Evolutionary conservation across 495 filamentous ascomycete species (phyloP).

Genomic region (Hamigera avellanea): DNA sequence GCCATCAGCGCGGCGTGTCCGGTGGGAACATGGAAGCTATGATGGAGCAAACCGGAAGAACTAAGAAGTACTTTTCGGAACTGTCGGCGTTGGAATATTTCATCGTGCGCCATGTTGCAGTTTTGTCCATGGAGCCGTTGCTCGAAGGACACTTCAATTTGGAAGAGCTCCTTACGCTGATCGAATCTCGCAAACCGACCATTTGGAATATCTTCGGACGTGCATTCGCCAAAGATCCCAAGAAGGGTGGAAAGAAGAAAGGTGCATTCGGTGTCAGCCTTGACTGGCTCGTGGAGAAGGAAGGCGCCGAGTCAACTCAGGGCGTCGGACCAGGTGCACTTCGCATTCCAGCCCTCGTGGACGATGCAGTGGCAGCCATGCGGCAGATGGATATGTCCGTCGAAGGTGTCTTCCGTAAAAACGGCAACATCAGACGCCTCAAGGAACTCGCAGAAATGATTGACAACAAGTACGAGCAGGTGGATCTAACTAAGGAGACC

Average conservation of each 20-base stretch:
- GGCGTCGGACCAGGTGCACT: conserved; percentile 87
- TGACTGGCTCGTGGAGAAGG: conserved; percentile 79
- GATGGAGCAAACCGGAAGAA: conserved; percentile 23
- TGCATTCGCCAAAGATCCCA: conserved; percentile 75
- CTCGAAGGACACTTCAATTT: conserved; percentile 82
- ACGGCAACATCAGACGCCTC: conserved; percentile 88
- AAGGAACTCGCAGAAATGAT: conserved; percentile 74
- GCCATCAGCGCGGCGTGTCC: conserved; percentile 71
- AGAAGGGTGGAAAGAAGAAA: conserved; percentile 78
- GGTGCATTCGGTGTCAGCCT: conserved; percentile 79
- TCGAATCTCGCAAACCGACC: conserved; percentile 84
- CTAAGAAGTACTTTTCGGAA: conserved; percentile 88
- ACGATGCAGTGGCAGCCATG: conserved; percentile 88
- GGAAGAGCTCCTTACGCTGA: conserved; percentile 88
- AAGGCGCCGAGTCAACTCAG: conserved; percentile 90
- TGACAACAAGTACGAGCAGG: conserved; percentile 70
- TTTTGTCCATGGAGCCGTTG: conserved; percentile 89
- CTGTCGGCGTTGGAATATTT: conserved; percentile 94
- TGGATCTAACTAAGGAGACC: conserved; percentile 72
- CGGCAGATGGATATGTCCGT: conserved; percentile 98
- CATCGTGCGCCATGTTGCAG: conserved; percentile 89
- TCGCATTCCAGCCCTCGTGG: conserved; percentile 76
- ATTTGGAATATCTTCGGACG: conserved; percentile 98
- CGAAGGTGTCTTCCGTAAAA: conserved; percentile 98
- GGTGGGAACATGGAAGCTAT: conserved; percentile 43